Evolutionary conservation across 2,329 filamentous ascomycete genomes (phyloP).

Genomic region (Diplodia corticola): DNA sequence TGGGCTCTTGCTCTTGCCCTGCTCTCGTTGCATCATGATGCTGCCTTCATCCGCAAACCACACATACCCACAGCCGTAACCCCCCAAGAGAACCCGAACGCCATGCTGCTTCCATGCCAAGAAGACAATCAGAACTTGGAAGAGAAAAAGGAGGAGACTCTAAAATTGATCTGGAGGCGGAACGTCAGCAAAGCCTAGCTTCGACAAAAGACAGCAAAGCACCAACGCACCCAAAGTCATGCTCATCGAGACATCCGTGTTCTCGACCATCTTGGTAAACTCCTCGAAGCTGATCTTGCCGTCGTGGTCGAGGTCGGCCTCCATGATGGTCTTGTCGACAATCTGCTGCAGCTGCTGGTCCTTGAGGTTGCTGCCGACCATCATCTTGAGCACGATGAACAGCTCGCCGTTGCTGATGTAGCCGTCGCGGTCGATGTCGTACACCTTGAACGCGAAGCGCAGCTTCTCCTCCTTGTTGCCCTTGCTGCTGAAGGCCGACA

Average conservation of each 20-base stretch:
- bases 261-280: conserved; percentile 98
- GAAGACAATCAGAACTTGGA: conserved; percentile 11
- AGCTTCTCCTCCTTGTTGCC: conserved; percentile 99
- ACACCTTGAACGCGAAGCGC: conserved; percentile 97
- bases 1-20: conserved; percentile 6
- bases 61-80: conserved; percentile 12
- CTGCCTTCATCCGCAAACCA: conserved; percentile 4
- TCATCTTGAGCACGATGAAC: conserved; percentile 99
- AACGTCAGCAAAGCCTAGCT: background rate
- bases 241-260: conserved; percentile 71
- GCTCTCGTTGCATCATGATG: conserved; percentile 18
- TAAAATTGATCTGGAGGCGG: conserved; percentile 7
- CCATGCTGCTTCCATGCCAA: conserved; percentile 20
- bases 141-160: background rate
- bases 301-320: conserved; percentile 92
- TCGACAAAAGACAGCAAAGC: background rate
- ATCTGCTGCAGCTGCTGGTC: conserved; percentile 99
- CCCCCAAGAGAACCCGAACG: conserved; percentile 12
- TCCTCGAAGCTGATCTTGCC: conserved; percentile 99
- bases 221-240: conserved; percentile 62
- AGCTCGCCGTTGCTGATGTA: conserved; percentile 99
- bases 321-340: conserved; percentile 99
- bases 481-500: conserved; percentile 95
- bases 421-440: conserved; percentile 97
- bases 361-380: conserved; percentile 99